Evolutionary conservation across 371 early-diverging fungal genomes (phyloP), one percentile per base, ranked within the genome.

Genomic region (Rhizopus stolonifer): DNA sequence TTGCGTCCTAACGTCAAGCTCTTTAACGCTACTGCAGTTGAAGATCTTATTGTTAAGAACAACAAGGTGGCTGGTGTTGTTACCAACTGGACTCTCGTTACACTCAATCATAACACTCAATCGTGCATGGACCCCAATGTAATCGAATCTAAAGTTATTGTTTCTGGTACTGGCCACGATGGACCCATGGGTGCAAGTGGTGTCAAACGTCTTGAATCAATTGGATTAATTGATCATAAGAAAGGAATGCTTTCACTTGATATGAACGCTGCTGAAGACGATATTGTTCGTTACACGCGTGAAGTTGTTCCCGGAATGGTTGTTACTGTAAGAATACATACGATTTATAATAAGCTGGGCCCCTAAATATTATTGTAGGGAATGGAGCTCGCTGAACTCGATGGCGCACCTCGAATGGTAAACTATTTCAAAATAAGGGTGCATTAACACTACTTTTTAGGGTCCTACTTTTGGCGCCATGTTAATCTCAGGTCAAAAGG

Each of bases 101-200:
- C 87, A 26, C 51, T 81, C 23, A 68, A 76, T 49, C 85, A 85
- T 39, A 81, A 84, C 59, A 84, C 86, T 42, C 89, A 89, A 65
- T 83, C 83, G 10, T 89, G 89, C 74, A 89, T 89, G 89, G 89
- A 89, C 58, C 89, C 89, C 47, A 81, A 84, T 50, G 82, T 82
- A 33, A 82, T 89, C 54, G 82, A 82, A 62, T 72, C 86, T 71
- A 82, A 82, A 70, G 78, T 89, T 15, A 77, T 86, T 44, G 80
- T 85, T 52, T 89, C 89, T 25, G 84, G 82, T 46, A 80, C 81
- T 42, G 89, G 89, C 11, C 89, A 89, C 53, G 88, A 86, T 63
- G 86, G 87, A 21, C 87, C 87, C 25, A 81, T 86, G 70, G 89
- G 89, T 52, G 89, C 89, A 21, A 80, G 82, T 25, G 76, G 82